Conservation (phyloP, 768 basidiomycete species). For the Mycena vitilis region DNA sequence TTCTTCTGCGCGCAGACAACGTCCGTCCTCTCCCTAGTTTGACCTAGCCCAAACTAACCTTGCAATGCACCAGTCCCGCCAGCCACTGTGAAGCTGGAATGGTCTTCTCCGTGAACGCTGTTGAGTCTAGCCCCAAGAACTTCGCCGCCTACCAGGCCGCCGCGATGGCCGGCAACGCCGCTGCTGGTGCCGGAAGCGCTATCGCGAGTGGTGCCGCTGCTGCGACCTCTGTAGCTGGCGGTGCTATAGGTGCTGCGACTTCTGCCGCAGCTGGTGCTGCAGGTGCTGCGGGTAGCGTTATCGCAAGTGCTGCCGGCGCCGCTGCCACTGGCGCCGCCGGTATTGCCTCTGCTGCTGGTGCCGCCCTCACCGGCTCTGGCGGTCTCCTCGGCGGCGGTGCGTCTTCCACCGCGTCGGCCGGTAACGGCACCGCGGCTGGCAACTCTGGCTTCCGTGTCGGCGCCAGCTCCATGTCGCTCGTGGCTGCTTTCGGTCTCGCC, state of each 20-base stretch:
- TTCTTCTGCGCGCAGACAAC: conserved; percentile 68
- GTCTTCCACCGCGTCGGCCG: conserved; percentile 1
- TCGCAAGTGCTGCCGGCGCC: not conserved
- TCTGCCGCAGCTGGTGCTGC: conserved; percentile 9
- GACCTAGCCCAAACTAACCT: not conserved
- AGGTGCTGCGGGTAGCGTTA: not conserved
- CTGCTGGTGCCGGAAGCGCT: conserved; percentile 5
- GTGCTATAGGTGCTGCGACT: conserved; percentile 13
- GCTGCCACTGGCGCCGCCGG: not conserved
- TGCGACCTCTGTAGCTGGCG: conserved; percentile 7
- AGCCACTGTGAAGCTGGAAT: conserved; percentile 66
- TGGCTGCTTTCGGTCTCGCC: conserved; percentile 30
- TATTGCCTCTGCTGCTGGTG: not conserved
- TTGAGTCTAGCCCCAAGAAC: conserved; percentile 50
- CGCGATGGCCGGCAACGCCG: conserved; percentile 21
- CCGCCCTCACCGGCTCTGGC: too few species aligned
- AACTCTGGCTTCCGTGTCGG: not conserved
- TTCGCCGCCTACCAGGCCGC: conserved; percentile 59
- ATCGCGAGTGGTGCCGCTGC: not conserved
- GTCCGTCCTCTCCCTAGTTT: not conserved
- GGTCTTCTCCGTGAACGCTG: conserved; percentile 71
- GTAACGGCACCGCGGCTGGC: conserved; percentile 1
- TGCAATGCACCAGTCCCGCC: not conserved
- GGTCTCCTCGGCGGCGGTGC: too few species aligned
- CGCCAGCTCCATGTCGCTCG: conserved; percentile 18